Percentiles rank a stretch among this genome's conserved stretches.
Evolutionary conservation across 805 yeast species (phyloP).

Genomic region (Ogataea angusta): DNA sequence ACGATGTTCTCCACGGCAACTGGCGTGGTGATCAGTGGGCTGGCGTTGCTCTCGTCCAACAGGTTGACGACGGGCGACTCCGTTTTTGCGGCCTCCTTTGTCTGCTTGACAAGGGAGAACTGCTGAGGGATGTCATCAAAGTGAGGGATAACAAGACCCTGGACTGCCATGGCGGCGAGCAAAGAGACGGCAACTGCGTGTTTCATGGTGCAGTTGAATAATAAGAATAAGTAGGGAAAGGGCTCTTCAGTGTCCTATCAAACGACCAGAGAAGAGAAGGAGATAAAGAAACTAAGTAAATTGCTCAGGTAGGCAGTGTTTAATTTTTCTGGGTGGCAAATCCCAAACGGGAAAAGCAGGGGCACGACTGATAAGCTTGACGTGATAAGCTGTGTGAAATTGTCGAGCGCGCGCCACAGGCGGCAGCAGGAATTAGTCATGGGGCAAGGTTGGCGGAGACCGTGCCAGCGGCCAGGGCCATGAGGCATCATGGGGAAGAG

Average conservation of each 20-base stretch:
- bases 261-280: conserved; percentile 1
- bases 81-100: conserved; percentile 4
- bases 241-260: conserved; percentile 3
- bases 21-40: conserved; percentile 47
- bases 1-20: conserved; percentile 45
- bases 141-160: conserved; percentile 61
- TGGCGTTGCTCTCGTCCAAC: conserved; percentile 28
- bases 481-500: neutral
- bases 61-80: conserved; percentile 7
- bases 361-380: conserved; percentile 13
- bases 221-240: neutral
- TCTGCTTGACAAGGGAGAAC: conserved; percentile 13
- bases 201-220: conserved; percentile 7
- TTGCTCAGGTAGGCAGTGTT: conserved; percentile 3
- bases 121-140: conserved; percentile 21
- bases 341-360: conserved; percentile 10
- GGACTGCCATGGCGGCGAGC: conserved; percentile 33
- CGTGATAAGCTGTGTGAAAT: conserved; percentile 5
- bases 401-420: neutral
- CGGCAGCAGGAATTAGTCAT: no score
- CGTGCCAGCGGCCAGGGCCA: no score
- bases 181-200: conserved; percentile 28
- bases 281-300: conserved; percentile 1
- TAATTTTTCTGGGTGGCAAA: conserved; percentile 11
- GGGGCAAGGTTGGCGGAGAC: no score